Percentiles rank a stretch among this genome's conserved stretches.
These are phyloP conservation scores for Plasmodium vinckei DNA, from an alignment of 169 alveolate species.

Conservation along the genomic window DNA sequence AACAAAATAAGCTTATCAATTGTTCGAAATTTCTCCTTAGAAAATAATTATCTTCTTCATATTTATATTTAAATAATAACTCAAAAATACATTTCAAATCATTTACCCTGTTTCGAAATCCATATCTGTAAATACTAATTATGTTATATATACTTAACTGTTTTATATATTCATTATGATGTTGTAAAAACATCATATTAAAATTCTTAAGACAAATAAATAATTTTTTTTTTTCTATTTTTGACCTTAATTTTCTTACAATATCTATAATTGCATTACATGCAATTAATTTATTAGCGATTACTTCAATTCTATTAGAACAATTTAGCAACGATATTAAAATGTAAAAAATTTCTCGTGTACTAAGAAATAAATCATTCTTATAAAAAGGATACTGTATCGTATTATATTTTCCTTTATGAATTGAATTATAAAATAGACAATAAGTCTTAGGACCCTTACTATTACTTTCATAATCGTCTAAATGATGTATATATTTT, in stretches of 20 bases:
- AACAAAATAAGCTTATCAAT: neutral
- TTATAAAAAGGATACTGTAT: slow-evolving; percentile 27
- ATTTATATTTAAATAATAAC: neutral
- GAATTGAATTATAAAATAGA: slow-evolving; percentile 23
- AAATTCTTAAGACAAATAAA: slow-evolving; percentile 4
- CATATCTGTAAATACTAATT: slow-evolving; percentile 13
- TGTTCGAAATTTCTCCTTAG: slow-evolving; percentile 1
- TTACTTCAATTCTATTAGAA: slow-evolving; percentile 2
- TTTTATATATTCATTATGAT: slow-evolving; percentile 15
- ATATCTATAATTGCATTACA: slow-evolving; percentile 31
- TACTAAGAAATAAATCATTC: slow-evolving; percentile 17
- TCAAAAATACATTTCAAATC: neutral
- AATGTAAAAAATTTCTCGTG: slow-evolving; percentile 15
- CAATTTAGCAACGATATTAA: slow-evolving; percentile 5
- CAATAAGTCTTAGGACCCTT: slow-evolving; percentile 2
- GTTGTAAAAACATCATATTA: slow-evolving; percentile 7
- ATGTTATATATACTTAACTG: slow-evolving; percentile 39
- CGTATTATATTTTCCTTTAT: slow-evolving; percentile 2
- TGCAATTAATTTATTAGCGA: slow-evolving; percentile 2
- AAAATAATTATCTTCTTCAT: slow-evolving; percentile 5
- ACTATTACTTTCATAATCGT: slow-evolving; percentile 10
- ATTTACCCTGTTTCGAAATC: neutral
- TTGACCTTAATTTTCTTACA: slow-evolving; percentile 9
- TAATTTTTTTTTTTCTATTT: slow-evolving; percentile 1
- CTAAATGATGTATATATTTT: slow-evolving; percentile 17